A percentile compares a stretch with the other conserved stretches of the same genome.
These are phyloP conservation scores for Anethum foeniculum DNA, from an alignment of 140 eudicot genomes.

Conservation along the genomic window DNA sequence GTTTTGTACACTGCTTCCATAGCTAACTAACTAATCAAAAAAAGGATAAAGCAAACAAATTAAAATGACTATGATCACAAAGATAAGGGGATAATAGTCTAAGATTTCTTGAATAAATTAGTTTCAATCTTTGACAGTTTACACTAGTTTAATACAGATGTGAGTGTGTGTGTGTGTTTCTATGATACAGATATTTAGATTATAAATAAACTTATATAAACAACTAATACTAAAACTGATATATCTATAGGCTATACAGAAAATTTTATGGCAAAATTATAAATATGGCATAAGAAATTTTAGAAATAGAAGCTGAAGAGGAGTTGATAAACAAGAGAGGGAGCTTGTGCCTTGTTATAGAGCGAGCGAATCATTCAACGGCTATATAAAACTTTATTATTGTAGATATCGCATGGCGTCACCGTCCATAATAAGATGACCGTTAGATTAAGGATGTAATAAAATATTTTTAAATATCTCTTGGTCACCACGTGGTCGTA, in stretches of 20 bases:
- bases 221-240: too few species aligned
- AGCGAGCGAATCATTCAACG: constrained; percentile 1
- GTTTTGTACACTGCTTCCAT: constrained; percentile 41
- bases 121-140: too few species aligned
- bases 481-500: background rate
- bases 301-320: background rate
- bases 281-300: background rate
- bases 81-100: constrained; percentile 15
- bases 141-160: constrained; percentile 6
- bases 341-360: background rate
- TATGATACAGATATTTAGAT: background rate
- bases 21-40: constrained; percentile 9
- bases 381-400: background rate
- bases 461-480: background rate
- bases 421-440: constrained; percentile 43
- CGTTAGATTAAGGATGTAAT: constrained; percentile 28
- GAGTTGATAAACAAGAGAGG: background rate
- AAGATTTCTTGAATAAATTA: background rate
- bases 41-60: background rate
- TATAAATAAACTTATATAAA: too few species aligned
- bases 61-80: constrained; percentile 19
- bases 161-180: too few species aligned
- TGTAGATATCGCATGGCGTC: constrained; percentile 36
- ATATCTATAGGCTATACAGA: background rate
- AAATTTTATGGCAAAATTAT: too few species aligned